Evolutionary conservation across 352 stramenopile genomes (phyloP).

Genomic region (Phytophthora constricta): DNA sequence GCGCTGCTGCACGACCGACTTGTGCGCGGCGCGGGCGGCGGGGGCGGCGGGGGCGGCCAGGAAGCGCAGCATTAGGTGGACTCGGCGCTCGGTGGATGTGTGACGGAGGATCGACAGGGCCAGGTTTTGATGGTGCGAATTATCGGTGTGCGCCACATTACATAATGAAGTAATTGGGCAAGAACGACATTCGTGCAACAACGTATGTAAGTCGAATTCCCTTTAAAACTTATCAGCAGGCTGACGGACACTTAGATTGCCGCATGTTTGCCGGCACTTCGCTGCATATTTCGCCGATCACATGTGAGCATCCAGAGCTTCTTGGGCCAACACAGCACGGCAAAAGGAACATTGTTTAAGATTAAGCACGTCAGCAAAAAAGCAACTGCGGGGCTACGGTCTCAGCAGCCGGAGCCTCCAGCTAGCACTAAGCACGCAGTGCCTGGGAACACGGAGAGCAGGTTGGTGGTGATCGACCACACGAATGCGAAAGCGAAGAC

Average conservation of each 20-base stretch:
- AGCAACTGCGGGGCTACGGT: conserved; percentile 13
- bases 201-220: no score
- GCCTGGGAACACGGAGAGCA: conserved; percentile 59
- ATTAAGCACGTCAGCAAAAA: no score
- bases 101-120: conserved; percentile 8
- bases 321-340: no score
- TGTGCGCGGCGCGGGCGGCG: conserved; percentile 32
- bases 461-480: conserved; percentile 66
- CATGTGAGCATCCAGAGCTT: no score
- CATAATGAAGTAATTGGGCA: no score
- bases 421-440: conserved; percentile 67
- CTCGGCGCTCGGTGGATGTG: conserved; percentile 13
- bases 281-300: no score
- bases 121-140: conserved; percentile 6
- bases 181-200: no score
- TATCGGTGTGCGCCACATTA: not conserved
- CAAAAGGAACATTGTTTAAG: no score
- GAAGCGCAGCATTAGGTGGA: conserved; percentile 43
- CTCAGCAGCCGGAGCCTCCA: conserved; percentile 57
- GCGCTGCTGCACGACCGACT: conserved; percentile 30
- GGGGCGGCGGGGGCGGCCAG: conserved; percentile 27
- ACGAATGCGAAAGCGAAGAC: conserved; percentile 54
- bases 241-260: no score
- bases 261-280: no score
- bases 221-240: no score